Evolutionary conservation across 331 rosid genomes (phyloP).

Genomic region (Telfairia occidentalis): DNA sequence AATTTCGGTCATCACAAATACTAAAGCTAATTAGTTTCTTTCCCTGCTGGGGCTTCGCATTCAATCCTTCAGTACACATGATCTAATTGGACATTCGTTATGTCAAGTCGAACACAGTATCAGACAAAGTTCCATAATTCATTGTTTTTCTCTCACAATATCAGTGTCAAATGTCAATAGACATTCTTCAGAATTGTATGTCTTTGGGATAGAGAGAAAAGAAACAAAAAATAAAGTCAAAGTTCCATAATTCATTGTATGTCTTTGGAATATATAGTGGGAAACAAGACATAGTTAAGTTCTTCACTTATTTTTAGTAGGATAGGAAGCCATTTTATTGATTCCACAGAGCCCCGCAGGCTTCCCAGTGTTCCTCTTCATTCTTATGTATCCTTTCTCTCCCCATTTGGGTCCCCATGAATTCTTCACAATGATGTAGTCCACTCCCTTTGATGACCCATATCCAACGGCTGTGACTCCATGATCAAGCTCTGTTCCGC

Average conservation of each 20-base stretch:
- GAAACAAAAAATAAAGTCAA: not conserved
- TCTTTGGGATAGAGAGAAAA: not conserved
- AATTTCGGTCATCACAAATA: not conserved
- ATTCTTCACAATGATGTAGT: slow-evolving; percentile 46
- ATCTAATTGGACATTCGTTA: not conserved
- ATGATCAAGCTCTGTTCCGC: slow-evolving; percentile 48
- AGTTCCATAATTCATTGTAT: too few relatives aligned
- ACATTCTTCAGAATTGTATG: not conserved
- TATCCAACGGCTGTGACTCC: slow-evolving; percentile 68
- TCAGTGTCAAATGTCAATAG: not conserved
- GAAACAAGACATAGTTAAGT: not conserved
- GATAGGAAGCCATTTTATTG: slow-evolving; percentile 66
- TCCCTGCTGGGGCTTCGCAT: not conserved
- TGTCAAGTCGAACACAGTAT: not conserved
- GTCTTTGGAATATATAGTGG: not conserved
- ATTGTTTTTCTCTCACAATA: not conserved
- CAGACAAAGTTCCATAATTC: not conserved
- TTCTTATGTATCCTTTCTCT: slow-evolving; percentile 53
- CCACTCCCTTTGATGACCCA: slow-evolving; percentile 39
- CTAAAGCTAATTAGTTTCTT: not conserved
- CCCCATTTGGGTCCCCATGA: slow-evolving; percentile 79
- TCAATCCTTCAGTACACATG: not conserved
- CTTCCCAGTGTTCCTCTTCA: slow-evolving; percentile 47
- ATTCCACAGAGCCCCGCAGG: slow-evolving; percentile 51
- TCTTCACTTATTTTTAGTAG: slow-evolving; percentile 27